Conservation (phyloP, 2,329 filamentous ascomycete genomes). For the Thelonectria blattea region DNA sequence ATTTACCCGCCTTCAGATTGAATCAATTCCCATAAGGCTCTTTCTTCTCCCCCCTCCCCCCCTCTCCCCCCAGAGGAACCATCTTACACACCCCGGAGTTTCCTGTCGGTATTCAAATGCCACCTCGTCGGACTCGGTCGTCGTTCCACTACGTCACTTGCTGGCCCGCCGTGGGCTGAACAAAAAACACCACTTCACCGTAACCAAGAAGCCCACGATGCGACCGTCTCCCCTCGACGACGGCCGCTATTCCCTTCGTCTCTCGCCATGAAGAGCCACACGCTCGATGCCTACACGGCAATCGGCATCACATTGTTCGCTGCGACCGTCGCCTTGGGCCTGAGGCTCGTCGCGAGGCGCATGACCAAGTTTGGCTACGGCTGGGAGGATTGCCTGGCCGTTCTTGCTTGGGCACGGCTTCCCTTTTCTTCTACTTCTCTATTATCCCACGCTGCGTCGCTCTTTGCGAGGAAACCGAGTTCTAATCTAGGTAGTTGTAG, state of each 20-base stretch:
- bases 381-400: conserved; percentile 28
- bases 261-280: background rate
- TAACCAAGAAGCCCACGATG: background rate
- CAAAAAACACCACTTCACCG: background rate
- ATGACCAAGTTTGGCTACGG: conserved; percentile 35
- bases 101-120: background rate
- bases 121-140: background rate
- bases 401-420: conserved; percentile 32
- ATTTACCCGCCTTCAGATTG: background rate
- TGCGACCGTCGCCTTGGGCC: conserved; percentile 26
- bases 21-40: no score
- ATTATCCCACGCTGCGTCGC: background rate
- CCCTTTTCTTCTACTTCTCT: background rate
- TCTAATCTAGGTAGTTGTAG: conserved; percentile 18
- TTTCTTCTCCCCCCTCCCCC: no score
- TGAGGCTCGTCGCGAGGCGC: conserved; percentile 29
- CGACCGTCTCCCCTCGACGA: background rate
- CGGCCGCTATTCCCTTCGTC: background rate
- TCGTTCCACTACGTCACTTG: background rate
- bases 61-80: background rate
- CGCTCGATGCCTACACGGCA: conserved; percentile 24
- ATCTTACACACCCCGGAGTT: background rate
- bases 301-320: conserved; percentile 30
- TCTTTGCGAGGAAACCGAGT: conserved; percentile 3
- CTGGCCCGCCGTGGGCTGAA: background rate